Base-by-base conservation (phyloP, 257 asterid species). In the Nyctanthes arbortristis region DNA sequence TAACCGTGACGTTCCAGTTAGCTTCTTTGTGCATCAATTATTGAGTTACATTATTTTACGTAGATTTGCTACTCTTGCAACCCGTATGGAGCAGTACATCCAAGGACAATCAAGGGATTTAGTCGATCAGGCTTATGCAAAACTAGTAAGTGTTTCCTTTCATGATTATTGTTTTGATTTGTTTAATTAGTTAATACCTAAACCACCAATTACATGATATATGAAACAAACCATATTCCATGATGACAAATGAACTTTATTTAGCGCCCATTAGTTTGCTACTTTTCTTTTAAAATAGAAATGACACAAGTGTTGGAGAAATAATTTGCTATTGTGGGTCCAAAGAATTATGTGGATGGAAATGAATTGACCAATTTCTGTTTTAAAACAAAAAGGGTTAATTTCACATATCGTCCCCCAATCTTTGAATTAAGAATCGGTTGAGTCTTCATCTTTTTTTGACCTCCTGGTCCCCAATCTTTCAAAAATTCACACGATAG, bases 81-180 rank as follows among this genome's bases (percentile, higher is more conserved):
- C 96, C 69, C 97, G 97, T 73, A 94, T 94, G 99, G 99, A 94
- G 86, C 99, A 91, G 83, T 94, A 89, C 81, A 89, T 91, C 70
- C 97, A 94, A 78, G 99, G 99, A 65, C 95, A 89, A 73, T 91
- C 99, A 4, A 85, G 99, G 79, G 97, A 94, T 84, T 89, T 91
- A 85, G 99, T 94, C 60, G 99, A 94, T 82, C 97, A 94, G 84
- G 99, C 99, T 70, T 94, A 94, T 73, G 77, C 84, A 54, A 91
- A 91, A 81, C 76, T 91, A 73, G 99, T 91, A 78, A 70, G 99
- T 84, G 69, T 73, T 70, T 31, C 33, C 64, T 37, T 28, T 30
- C 18, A 7, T 13, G 31, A 25, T 49, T 8, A 43, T 60, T 32
- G 12, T 69, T 45, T 68, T 56, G 29, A 63, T 20, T 1, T 52